Evolutionary conservation across 2,329 filamentous ascomycete species (phyloP), one percentile per base, ranked within the genome.

Genomic region (Alternaria longipes): DNA sequence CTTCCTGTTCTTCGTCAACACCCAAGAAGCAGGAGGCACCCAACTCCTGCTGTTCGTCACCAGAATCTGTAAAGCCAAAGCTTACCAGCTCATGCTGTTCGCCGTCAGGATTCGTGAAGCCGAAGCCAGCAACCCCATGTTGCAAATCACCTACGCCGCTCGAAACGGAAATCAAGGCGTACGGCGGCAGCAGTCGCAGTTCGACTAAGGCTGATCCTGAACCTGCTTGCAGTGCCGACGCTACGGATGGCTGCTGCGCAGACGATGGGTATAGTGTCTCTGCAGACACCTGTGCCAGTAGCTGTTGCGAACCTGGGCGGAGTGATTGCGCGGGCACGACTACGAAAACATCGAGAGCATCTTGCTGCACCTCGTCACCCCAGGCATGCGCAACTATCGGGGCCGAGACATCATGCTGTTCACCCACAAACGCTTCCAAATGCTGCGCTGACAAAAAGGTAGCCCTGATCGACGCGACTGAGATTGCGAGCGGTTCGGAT

Each of bases 51-150:
- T 45, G 20, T 16, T 42, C 47, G n/a, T 30, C 22, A n/a, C 26
- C 44, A 45, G 34, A 42, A 47, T 50, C 3, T 32, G 59, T 36
- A 9, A 45, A 12, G 16, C 28, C 41, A 45, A 38, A 46, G 36
- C 58, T 4, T 45, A 64, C 28, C n/a, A 59, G 62, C 18, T 22
- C 60, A 8, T 62, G 62, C 34, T 66, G 64, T 38, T 54, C 49
- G 9, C 34, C 44, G n/a, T 34, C 59, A 18, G 8, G n/a, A 12
- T 24, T 28, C 16, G 32, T 28, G n/a, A 54, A 45, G 18, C 28
- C 45, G 12, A 40, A 26, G 24, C 49, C 22, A 22, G 26, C 16
- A 38, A 30, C 16, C 8, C 28, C 49, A 26, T 52, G 34, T 18
- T 28, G 34, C 22, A 30, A 34, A 24, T 36, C 46, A 16, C 20